Percentiles rank a stretch among this genome's conserved stretches.
Conservation (phyloP, 1,139 yeast genomes). For the Suzukiozyma palmioleophila region DNA sequence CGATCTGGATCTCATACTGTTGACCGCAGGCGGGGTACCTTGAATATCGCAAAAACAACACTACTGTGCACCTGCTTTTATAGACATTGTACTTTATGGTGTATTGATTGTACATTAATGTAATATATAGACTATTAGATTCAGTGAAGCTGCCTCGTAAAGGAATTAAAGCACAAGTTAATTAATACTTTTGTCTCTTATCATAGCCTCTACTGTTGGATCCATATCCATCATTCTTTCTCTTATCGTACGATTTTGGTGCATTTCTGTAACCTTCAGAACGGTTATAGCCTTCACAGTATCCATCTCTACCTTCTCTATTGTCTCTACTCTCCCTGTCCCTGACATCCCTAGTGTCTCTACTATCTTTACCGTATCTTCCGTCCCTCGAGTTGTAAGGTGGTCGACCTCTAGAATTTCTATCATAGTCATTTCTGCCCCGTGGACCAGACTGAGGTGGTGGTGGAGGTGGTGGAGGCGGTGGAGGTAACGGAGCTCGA, state of each 20-base stretch:
- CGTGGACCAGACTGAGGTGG: slow-evolving; percentile 11
- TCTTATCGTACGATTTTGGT: slow-evolving; percentile 13
- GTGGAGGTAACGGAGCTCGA: slow-evolving; percentile 6
- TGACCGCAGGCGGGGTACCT: slow-evolving; percentile 14
- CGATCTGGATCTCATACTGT: slow-evolving; percentile 25
- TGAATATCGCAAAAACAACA: too few relatives aligned
- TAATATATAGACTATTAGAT: slow-evolving; percentile 4
- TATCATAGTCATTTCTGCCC: slow-evolving; percentile 3
- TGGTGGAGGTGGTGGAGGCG: slow-evolving; percentile 22
- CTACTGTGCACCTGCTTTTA: not conserved
- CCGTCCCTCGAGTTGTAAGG: slow-evolving; percentile 8
- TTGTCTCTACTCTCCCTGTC: slow-evolving; percentile 9
- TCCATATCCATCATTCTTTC: slow-evolving; percentile 21
- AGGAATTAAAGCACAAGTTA: not conserved
- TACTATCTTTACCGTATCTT: slow-evolving; percentile 5
- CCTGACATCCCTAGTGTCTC: slow-evolving; percentile 1
- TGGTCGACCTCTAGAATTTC: slow-evolving; percentile 8
- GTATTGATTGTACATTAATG: slow-evolving; percentile 7
- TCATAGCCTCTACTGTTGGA: slow-evolving; percentile 25
- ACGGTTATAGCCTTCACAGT: not conserved
- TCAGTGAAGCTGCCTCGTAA: not conserved
- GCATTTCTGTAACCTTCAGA: not conserved
- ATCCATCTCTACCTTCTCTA: not conserved
- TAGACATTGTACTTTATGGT: slow-evolving; percentile 1
- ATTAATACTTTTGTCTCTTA: slow-evolving; percentile 27